A percentile compares a stretch with the other conserved stretches of the same genome.
phyloP scores from a whole-genome alignment of 805 yeast species.

The Maudiozyma pseudohumilis region DNA sequence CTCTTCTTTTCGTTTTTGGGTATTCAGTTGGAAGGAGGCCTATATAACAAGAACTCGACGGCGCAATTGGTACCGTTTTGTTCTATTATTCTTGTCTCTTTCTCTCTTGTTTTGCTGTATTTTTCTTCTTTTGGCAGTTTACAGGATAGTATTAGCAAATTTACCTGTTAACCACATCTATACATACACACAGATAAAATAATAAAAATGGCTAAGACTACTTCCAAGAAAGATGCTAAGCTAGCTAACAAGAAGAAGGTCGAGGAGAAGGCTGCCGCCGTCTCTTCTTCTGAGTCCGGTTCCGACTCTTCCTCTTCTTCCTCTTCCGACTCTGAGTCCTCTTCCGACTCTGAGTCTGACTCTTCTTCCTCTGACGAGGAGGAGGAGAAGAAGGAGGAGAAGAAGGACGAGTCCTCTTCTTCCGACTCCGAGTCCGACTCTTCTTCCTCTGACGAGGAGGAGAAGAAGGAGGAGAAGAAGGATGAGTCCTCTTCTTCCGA shows the following conservation, averaged over 20 bases:
- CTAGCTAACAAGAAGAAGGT: constrained; percentile 14
- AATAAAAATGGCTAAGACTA: constrained; percentile 18
- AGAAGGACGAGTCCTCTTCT: constrained; percentile 6
- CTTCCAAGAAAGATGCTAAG: constrained; percentile 25
- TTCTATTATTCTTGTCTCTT: too few relatives aligned
- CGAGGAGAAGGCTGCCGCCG: constrained; percentile 17
- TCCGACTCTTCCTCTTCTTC: constrained; percentile 8
- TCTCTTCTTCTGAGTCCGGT: constrained; percentile 3
- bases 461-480: constrained; percentile 26
- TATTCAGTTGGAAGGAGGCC: too few relatives aligned
- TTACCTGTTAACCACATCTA: too few relatives aligned
- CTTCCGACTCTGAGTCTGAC: constrained; percentile 14
- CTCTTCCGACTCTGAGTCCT: constrained; percentile 11
- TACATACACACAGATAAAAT: too few relatives aligned
- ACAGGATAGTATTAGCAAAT: too few relatives aligned
- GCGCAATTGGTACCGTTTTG: too few relatives aligned
- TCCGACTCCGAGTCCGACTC: constrained; percentile 7
- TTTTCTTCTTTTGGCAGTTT: too few relatives aligned
- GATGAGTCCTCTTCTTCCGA: constrained; percentile 29
- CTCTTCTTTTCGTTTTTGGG: too few relatives aligned
- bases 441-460: constrained; percentile 24
- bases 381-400: constrained; percentile 5
- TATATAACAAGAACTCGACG: too few relatives aligned
- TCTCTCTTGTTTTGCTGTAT: too few relatives aligned
- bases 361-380: constrained; percentile 11